phyloP scores from a whole-genome alignment of 805 yeast species.

The Scheffersomyces lignosus region DNA sequence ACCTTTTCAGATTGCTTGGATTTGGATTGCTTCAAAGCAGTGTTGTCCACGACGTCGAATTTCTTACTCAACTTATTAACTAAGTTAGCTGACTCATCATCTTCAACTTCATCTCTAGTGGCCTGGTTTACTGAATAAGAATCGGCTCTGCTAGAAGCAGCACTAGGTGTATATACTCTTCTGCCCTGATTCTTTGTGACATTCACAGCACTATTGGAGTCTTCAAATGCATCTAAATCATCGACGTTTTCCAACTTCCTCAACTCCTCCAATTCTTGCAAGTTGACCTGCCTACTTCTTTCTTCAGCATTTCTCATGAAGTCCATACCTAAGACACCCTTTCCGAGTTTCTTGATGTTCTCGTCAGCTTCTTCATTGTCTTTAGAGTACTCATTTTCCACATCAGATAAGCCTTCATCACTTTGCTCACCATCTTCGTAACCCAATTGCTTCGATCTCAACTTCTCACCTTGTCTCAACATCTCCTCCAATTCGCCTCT shows the following conservation, averaged over 20 bases:
- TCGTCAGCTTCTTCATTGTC: constrained; percentile 37
- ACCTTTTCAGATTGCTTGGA: constrained; percentile 18
- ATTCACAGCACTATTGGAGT: constrained; percentile 45
- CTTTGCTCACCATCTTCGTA: constrained; percentile 54
- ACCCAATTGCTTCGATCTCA: constrained; percentile 73
- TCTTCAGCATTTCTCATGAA: constrained; percentile 91
- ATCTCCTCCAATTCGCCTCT: constrained; percentile 92
- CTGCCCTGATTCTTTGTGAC: constrained; percentile 69
- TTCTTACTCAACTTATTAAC: constrained; percentile 36
- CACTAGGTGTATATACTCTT: constrained; percentile 72
- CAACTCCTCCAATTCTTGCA: constrained; percentile 50
- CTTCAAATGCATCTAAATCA: constrained; percentile 36
- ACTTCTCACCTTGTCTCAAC: constrained; percentile 81
- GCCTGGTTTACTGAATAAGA: constrained; percentile 33
- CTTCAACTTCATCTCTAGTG: constrained; percentile 45
- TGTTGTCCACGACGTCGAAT: constrained; percentile 12
- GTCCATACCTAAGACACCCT: constrained; percentile 92
- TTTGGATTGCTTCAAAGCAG: constrained; percentile 16
- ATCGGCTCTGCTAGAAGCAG: constrained; percentile 38
- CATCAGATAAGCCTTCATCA: constrained; percentile 51
- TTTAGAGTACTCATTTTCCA: constrained; percentile 39
- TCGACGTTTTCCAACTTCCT: constrained; percentile 48
- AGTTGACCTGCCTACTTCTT: constrained; percentile 59
- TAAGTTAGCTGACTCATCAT: constrained; percentile 51
- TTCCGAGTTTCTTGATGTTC: constrained; percentile 54